Base-by-base conservation (phyloP, 306 rosid species). In the Senna tora region DNA sequence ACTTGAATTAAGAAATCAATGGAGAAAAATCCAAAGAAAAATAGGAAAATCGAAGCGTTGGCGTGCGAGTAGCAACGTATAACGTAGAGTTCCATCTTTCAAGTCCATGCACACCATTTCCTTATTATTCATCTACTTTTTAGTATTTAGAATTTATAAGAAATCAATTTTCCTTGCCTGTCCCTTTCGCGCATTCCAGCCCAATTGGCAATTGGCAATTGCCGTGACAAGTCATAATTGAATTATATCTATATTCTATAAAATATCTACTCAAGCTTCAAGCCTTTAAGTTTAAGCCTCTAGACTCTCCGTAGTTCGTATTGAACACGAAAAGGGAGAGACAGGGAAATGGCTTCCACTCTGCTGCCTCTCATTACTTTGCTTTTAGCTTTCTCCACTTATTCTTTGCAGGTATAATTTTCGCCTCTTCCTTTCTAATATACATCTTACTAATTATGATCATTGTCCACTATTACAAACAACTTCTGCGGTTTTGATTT, bases 321-420 rank as follows among this genome's bases (percentile, higher is more conserved):
- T 20, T 59, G 0, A 59, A 3, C 45, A 1, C 14, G 19, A 34
- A 59, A n/a, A n/a, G n/a, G 45, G 42, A 30, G 64, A 45, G 50
- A 43, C 17, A 9, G 67, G 67, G 54, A 63, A 53, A 86, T 82
- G 85, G 78, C 81, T 36, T 25, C 79, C 4, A 47, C 45, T 46
- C 43, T 54, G 43, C 55, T 73, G 9, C 58, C 62, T 67, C 65
- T 61, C 41, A 79, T 67, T 15, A 65, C 64, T 19, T 60, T 72
- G 8, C 65, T 85, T 19, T 5, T 85, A 16, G 46, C 72, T 66
- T 8, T 80, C 74, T 78, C 82, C 25, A 42, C 39, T 41, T 80
- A 25, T 32, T 64, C 39, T 67, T 66, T 63, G 1, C 83, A 52
- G 86, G 96, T 80, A 30, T 60, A 22, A 16, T 39, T 33, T 30